These are phyloP conservation scores for Nothomitra cinnamomea DNA, from an alignment of 2,329 filamentous ascomycete species.

Conservation along the genomic window DNA sequence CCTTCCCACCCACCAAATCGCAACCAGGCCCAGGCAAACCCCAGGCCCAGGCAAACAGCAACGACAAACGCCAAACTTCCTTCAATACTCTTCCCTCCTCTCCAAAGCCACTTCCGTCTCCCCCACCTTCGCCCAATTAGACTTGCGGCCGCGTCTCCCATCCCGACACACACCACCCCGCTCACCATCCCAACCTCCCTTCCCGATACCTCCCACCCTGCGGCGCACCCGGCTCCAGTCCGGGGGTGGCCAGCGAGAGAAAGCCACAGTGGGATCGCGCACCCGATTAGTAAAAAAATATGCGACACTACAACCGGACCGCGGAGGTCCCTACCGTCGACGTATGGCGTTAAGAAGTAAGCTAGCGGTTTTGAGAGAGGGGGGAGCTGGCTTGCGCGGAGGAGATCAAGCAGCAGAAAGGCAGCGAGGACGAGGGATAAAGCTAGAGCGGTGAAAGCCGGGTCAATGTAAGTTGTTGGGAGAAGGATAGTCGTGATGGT, in stretches of 20 bases:
- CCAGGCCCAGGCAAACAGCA: constrained; percentile 61
- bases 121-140: constrained; percentile 79
- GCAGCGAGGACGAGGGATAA: constrained; percentile 63
- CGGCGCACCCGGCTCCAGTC: constrained; percentile 31
- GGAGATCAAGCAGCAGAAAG: constrained; percentile 75
- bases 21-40: constrained; percentile 57
- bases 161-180: constrained; percentile 83
- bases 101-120: constrained; percentile 85
- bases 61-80: constrained; percentile 64
- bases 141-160: constrained; percentile 87
- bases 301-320: constrained; percentile 92
- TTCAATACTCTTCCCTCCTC: constrained; percentile 88
- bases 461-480: constrained; percentile 73
- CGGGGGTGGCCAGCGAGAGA: constrained; percentile 50
- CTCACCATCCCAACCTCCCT: constrained; percentile 80
- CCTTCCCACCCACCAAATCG: constrained; percentile 51
- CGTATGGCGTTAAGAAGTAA: constrained; percentile 77
- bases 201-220: constrained; percentile 54
- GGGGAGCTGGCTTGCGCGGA: constrained; percentile 80
- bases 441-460: constrained; percentile 63
- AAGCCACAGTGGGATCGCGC: constrained; percentile 87
- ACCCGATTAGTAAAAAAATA: constrained; percentile 88
- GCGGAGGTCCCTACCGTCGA: constrained; percentile 81
- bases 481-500: constrained; percentile 97
- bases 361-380: constrained; percentile 77